A percentile compares a stretch with the other conserved stretches of the same genome.
These are phyloP conservation scores for Microbotryum saponariae DNA, from an alignment of 1,284 basidiomycete species.

Conservation along the genomic window DNA sequence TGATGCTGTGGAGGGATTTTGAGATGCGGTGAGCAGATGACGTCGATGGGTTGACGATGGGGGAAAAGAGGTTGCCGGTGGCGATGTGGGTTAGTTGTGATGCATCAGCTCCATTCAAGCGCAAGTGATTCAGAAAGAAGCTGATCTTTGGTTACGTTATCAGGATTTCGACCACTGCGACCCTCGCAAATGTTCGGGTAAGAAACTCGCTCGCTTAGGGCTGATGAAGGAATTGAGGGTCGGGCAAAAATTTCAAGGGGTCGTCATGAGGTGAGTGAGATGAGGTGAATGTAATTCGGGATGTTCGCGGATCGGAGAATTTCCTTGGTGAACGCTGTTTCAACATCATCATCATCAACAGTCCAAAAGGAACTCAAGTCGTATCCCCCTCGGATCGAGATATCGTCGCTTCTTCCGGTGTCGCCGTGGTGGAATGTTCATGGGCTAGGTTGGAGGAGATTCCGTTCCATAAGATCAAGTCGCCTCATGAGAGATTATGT, in stretches of 20 bases:
- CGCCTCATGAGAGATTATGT: conserved; percentile 84
- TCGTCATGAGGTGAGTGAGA: conserved; percentile 76
- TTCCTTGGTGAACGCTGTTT: not conserved
- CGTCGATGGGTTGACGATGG: conserved; percentile 12
- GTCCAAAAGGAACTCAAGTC: conserved; percentile 74
- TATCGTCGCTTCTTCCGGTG: conserved; percentile 64
- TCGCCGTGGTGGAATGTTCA: conserved; percentile 95
- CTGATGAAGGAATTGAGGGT: conserved; percentile 76
- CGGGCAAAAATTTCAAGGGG: conserved; percentile 77
- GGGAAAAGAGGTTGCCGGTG: conserved; percentile 16
- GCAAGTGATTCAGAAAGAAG: too few species aligned
- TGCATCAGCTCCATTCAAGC: not conserved
- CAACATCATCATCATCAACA: conserved; percentile 39
- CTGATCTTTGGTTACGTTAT: not conserved
- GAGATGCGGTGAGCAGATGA: not conserved
- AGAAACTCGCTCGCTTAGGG: conserved; percentile 79
- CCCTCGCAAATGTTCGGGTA: conserved; percentile 86
- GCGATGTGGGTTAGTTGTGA: conserved; percentile 29
- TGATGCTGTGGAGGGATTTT: not conserved
- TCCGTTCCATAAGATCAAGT: conserved; percentile 86
- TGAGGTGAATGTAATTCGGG: too few species aligned
- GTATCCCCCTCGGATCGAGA: conserved; percentile 78
- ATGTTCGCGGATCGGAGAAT: not conserved
- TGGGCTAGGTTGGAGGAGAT: conserved; percentile 94
- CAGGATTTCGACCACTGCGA: conserved; percentile 98